Conservation (phyloP, 177 flowering plant species). For the Telopea speciosissima region DNA sequence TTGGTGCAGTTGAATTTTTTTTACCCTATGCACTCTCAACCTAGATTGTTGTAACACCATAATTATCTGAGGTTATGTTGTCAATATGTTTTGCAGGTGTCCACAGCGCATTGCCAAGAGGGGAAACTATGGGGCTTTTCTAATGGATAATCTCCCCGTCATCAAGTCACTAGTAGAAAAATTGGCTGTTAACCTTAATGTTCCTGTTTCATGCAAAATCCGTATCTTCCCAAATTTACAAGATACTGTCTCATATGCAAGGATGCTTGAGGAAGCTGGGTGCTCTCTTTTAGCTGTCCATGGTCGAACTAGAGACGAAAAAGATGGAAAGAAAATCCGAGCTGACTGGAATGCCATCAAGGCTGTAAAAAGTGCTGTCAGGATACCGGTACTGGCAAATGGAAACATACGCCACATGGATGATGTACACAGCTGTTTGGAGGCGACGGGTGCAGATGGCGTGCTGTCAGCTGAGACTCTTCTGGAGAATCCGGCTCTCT, state of each 20-base stretch:
- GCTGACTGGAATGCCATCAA: slow-evolving; percentile 83
- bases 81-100: slow-evolving; percentile 43
- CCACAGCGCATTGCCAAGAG: slow-evolving; percentile 93
- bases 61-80: background rate
- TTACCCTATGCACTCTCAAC: background rate
- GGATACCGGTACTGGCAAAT: slow-evolving; percentile 91
- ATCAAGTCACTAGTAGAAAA: slow-evolving; percentile 74
- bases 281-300: slow-evolving; percentile 94
- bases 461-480: slow-evolving; percentile 97
- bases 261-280: slow-evolving; percentile 95
- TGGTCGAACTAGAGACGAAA: slow-evolving; percentile 92
- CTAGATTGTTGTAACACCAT: background rate
- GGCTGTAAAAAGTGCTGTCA: slow-evolving; percentile 65
- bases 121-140: slow-evolving; percentile 91
- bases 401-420: slow-evolving; percentile 85
- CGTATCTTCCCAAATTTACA: slow-evolving; percentile 69
- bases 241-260: slow-evolving; percentile 78
- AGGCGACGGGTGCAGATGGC: slow-evolving; percentile 80
- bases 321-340: slow-evolving; percentile 73
- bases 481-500: slow-evolving; percentile 94
- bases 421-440: slow-evolving; percentile 59
- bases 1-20: no score
- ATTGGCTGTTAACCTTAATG: slow-evolving; percentile 51
- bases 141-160: slow-evolving; percentile 92
- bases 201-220: slow-evolving; percentile 95